These are phyloP conservation scores for Trichosporon sp. DNA, from an alignment of 1,284 basidiomycete species.

Conservation along the genomic window DNA sequence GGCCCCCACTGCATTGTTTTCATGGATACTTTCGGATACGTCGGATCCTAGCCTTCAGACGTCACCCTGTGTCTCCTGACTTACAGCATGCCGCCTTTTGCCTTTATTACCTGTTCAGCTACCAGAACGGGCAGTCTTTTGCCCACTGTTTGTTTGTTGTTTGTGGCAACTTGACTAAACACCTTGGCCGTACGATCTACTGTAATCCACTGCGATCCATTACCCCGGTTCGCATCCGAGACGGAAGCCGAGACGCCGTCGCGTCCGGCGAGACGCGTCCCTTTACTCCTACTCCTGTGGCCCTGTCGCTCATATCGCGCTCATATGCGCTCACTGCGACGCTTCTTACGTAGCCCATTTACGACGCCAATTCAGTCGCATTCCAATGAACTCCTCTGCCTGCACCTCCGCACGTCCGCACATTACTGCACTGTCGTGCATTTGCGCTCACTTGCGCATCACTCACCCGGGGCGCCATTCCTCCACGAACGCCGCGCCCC, in stretches of 20 bases:
- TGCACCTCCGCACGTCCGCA: no score
- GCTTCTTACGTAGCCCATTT: no score
- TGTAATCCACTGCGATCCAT: not conserved
- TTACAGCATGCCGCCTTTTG: no score
- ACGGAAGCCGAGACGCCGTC: not conserved
- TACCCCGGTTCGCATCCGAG: not conserved
- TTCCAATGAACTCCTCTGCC: no score
- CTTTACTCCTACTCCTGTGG: not conserved
- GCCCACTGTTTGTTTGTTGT: not conserved
- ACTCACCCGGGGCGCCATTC: not conserved
- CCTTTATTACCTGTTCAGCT: no score
- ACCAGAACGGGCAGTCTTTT: no score
- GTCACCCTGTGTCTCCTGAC: no score
- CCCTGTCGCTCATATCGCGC: not conserved
- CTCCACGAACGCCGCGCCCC: not conserved
- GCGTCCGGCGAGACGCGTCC: constrained; percentile 7
- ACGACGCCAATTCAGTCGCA: no score
- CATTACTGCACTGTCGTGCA: not conserved
- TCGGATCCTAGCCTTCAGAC: no score
- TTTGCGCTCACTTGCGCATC: not conserved
- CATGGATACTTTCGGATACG: no score
- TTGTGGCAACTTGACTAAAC: not conserved
- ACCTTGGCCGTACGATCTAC: not conserved
- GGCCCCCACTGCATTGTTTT: no score
- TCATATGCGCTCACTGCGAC: not conserved